Evolutionary conservation across 345 rosid species (phyloP).

Genomic region (Nephelium lappaceum): DNA sequence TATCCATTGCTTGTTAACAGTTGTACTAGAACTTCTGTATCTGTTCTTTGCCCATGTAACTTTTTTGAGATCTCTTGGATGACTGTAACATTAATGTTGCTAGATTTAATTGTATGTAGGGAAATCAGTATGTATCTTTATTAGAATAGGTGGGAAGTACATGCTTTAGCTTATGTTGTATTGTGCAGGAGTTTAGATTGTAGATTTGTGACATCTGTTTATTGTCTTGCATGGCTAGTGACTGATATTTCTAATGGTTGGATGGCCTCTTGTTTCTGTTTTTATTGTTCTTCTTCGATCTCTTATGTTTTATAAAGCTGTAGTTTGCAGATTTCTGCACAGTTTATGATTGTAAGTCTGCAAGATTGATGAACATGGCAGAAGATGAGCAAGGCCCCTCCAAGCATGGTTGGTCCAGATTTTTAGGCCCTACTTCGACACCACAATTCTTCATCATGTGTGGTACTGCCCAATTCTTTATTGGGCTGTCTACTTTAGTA

Average conservation of each 20-base stretch:
- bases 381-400: not conserved
- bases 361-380: not conserved
- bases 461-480: no score
- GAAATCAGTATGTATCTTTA: conserved; percentile 18
- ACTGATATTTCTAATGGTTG: conserved; percentile 22
- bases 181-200: conserved; percentile 34
- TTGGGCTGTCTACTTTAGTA: no score
- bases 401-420: not conserved
- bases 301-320: no score
- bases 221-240: conserved; percentile 16
- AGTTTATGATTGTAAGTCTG: not conserved
- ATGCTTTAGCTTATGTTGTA: conserved; percentile 25
- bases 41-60: conserved; percentile 20
- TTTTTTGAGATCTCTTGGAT: conserved; percentile 33
- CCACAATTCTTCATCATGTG: not conserved
- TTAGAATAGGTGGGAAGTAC: conserved; percentile 29
- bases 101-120: conserved; percentile 38
- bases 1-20: conserved; percentile 10
- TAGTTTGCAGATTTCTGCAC: not conserved
- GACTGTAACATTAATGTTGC: conserved; percentile 40
- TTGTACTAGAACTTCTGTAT: conserved; percentile 15
- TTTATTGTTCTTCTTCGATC: no score
- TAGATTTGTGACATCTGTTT: conserved; percentile 13
- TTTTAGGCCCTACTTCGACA: not conserved
- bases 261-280: not conserved